A percentile compares a stretch with the other conserved stretches of the same genome.
phyloP scores from a whole-genome alignment of 179 eudicot genomes.

The Camellia oleifera region DNA sequence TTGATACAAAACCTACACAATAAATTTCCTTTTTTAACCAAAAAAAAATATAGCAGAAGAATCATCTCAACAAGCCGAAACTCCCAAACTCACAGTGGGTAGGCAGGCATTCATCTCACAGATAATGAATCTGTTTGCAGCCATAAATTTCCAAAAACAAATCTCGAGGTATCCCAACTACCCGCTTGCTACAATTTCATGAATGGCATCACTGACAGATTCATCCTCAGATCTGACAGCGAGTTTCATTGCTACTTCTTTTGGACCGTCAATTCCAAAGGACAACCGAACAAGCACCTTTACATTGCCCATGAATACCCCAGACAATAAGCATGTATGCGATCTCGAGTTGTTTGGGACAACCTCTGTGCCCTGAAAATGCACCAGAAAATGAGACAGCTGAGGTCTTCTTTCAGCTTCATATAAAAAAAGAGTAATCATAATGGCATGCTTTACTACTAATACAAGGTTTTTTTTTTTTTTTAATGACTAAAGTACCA shows the following conservation, averaged over 20 bases:
- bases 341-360: slow-evolving; percentile 78
- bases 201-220: slow-evolving; percentile 81
- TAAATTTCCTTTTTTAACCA: not conserved
- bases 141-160: not conserved
- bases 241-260: slow-evolving; percentile 92
- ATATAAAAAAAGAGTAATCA: not conserved
- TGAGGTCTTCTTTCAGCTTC: not conserved
- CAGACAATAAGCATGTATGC: slow-evolving; percentile 82
- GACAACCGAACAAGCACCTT: slow-evolving; percentile 83
- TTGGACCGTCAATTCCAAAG: slow-evolving; percentile 74
- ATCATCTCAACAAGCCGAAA: not conserved
- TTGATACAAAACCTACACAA: slow-evolving; percentile 1
- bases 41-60: not conserved
- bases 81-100: not conserved
- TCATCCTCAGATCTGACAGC: slow-evolving; percentile 85
- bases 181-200: slow-evolving; percentile 89
- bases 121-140: not conserved
- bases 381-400: slow-evolving; percentile 3
- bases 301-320: slow-evolving; percentile 70
- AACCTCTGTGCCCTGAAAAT: slow-evolving; percentile 70
- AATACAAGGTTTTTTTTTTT: not conserved
- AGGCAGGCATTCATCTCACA: slow-evolving; percentile 3
- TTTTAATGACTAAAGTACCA: not conserved
- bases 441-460: not conserved
- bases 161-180: slow-evolving; percentile 20